Base-by-base conservation (phyloP, 164 flowering plant species). In the Paratinospora sagittata region DNA sequence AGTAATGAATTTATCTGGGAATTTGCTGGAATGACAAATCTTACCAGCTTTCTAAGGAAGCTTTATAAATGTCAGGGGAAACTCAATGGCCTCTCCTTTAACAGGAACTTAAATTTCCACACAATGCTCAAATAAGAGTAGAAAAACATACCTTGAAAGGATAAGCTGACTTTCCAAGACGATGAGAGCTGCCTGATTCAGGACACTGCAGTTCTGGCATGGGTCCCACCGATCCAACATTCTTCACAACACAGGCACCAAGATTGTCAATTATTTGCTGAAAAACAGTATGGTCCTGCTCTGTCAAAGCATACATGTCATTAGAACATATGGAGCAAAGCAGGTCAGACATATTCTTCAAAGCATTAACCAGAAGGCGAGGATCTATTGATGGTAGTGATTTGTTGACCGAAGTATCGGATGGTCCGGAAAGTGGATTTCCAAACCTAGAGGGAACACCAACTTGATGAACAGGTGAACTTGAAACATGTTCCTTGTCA, bases 331-430 rank as follows among this genome's bases (percentile, higher is more conserved):
- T 37, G 63, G 70, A 74, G 47, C 76, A 66, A 75, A 90, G 87
- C 75, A 85, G 67, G 66, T 85, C 86, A 47, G 97, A 90, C 19
- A 88, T 79, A 71, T 74, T 80, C 69, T 74, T 80, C 65, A 92
- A 77, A 68, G 84, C 68, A 57, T 77, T 75, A 67, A 87, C 70
- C 43, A 90, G 63, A 57, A 78, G 21, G 13, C 67, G 76, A 30
- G 81, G 74, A 81, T 82, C 71, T 34, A 75, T 30, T 68, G 71
- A 81, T n/a, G 80, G 76, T 67, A 47, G 27, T n/a, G 17, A 61
- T 65, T 16, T 17, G 12, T 72, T 39, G 19, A 58, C 55, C 41
- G 30, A 65, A 65, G 43, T 69, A 68, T 65, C 57, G 33, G 75
- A 69, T 21, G 55, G 37, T 57, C 71, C 73, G 2, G 37, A 52